Base-by-base conservation (phyloP, 148 eudicot species). In the Cornus florida region DNA sequence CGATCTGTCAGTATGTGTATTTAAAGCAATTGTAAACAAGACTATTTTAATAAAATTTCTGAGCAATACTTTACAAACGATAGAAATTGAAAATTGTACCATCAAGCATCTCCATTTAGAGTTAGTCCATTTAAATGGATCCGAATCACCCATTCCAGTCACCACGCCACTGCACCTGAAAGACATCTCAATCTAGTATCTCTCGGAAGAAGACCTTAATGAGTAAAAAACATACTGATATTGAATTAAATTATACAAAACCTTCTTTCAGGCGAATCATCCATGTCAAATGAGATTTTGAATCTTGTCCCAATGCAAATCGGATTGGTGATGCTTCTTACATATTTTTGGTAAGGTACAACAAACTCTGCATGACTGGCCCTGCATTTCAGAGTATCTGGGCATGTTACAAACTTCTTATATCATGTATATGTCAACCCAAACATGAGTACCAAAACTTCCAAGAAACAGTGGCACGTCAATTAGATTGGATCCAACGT, bases 211-310 rank as follows among this genome's bases (percentile, higher is more conserved):
- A 62, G 6, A 57, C 69, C 10, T 50, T n/a, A 59, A 9, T 12
- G 62, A 62, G 35, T 20, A 23, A 24, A 7, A 17, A 43, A 64
- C 41, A 6, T 77, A 3, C 69, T 14, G 67, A 41, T 41, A 46
- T 13, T 77, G 16, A 4, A 57, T 53, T 33, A 16, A 74, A 71
- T n/a, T 71, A 57, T n/a, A 56, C 2, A 72, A 62, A 39, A 92
- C 98, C 97, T 92, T 90, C 91, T 89, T 76, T 94, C 98, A 2
- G 97, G 89, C 39, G 95, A 89, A 82, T 94, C 98, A 73, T 94
- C 97, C 75, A 88, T 82, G 73, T 89, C 88, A 53, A 92, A 87
- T 81, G 83, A 87, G 90, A 88, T 94, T 82, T 86, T 94, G 84
- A 94, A 92, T 84, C 97, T 90, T 39, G 89, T 90, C 67, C 95